Evolutionary conservation across 1,139 yeast genomes (phyloP).

Genomic region (Taphrina wiesneri): DNA sequence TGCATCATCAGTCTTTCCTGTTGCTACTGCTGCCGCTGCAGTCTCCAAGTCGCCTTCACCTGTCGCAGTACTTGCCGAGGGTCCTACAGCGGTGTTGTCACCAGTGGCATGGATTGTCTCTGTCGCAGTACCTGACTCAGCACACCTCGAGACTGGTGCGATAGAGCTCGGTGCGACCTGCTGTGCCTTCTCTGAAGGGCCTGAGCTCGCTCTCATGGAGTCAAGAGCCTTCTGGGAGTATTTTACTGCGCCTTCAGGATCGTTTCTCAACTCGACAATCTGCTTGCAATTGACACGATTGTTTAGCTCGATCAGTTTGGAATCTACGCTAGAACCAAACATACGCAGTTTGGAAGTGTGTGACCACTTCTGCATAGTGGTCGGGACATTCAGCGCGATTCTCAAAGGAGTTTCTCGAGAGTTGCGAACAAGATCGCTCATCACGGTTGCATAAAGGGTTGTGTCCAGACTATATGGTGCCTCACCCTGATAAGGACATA

Average conservation of each 20-base stretch:
- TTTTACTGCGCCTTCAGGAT: conserved; percentile 17
- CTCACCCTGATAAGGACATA: conserved; percentile 21
- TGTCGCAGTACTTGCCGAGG: neutral
- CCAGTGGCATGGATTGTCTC: neutral
- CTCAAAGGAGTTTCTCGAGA: conserved; percentile 22
- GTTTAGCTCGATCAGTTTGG: conserved; percentile 21
- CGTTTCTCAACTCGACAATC: conserved; percentile 19
- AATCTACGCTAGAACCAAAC: conserved; percentile 10
- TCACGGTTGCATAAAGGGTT: conserved; percentile 15
- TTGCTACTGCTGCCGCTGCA: neutral
- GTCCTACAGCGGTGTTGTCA: neutral
- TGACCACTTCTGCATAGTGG: conserved; percentile 20
- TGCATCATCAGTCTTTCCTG: neutral
- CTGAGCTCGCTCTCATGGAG: neutral
- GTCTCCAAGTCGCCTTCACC: neutral
- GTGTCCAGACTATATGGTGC: conserved; percentile 22
- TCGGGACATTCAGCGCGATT: conserved; percentile 21
- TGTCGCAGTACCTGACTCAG: neutral
- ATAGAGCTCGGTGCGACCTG: neutral
- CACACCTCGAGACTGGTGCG: neutral
- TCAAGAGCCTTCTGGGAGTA: conserved; percentile 19
- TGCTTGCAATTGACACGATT: conserved; percentile 15
- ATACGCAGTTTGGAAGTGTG: neutral
- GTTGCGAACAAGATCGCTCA: conserved; percentile 25
- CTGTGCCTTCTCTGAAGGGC: neutral